Base-by-base conservation (phyloP, 768 basidiomycete genomes). In the Suillus tomentosus region DNA sequence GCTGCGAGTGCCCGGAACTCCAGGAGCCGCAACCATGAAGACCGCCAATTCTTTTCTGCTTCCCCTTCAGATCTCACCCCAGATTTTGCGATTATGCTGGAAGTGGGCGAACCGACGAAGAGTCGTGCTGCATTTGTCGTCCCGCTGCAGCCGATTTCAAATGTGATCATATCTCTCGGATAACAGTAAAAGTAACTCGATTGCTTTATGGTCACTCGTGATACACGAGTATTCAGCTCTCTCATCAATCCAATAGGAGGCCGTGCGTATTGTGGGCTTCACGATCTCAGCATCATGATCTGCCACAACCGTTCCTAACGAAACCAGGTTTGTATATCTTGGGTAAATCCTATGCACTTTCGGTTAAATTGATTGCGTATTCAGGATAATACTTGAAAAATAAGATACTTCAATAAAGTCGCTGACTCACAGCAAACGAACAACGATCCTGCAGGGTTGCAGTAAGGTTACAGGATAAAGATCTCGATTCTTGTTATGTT, bases 281-380 rank as follows among this genome's bases (percentile, higher is more conserved):
- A 39, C 24, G 17, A 17, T 19, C 39, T 27, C 56, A 58, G 17
- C 24, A 10, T 10, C 9, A 19, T 17, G 6, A 17, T 31, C 37
- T 40, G 24, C 22, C 24, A 24, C 15, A 24, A 27, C 40, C 3
- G 24, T 40, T 40, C 39, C 24, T 17, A 11, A 42, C 17, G 56
- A 39, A 37, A 22, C 8, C 15, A 58, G 15, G 24, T 42, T 14
- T 39, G 9, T 14, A 3, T 15, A 36, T 34, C 11, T 36, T 22
- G 13, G n/a, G 54, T 22, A 56, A 50, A 48, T 27, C 17, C 19
- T 19, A 19, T 58, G 57, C 15, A 17, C 27, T 42, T 58, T 42
- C 11, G 57, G 57, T 58, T 58, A 58, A 58, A 58, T 58, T 42
- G 57, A 58, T 42, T 58, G 17, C 27, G 57, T 42, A 17, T 40